A percentile compares a stretch with the other conserved stretches of the same genome.
These are phyloP conservation scores for Psilocybe cyanescens DNA, from an alignment of 768 basidiomycete species.

Conservation along the genomic window DNA sequence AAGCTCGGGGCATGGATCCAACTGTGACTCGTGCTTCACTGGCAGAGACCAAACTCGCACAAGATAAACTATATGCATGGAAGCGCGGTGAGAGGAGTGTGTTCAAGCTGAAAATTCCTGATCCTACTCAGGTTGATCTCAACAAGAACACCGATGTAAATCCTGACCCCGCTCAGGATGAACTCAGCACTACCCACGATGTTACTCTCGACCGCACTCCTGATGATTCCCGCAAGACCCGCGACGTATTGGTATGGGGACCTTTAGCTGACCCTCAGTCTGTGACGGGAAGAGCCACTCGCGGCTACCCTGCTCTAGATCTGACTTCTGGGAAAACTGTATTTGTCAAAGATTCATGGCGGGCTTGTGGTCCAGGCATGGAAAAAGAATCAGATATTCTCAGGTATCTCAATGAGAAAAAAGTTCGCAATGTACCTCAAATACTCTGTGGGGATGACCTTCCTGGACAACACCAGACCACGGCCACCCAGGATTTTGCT, in stretches of 20 bases:
- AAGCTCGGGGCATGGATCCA: slow-evolving; percentile 29
- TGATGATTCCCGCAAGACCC: not conserved
- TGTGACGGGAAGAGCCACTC: slow-evolving; percentile 25
- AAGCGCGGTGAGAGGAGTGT: not conserved
- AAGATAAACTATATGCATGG: slow-evolving; percentile 8
- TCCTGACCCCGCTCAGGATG: too few relatives aligned
- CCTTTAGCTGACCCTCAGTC: slow-evolving; percentile 17
- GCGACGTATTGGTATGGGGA: slow-evolving; percentile 21
- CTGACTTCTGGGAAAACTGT: slow-evolving; percentile 9
- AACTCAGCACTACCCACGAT: too few relatives aligned
- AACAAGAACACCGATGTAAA: not conserved
- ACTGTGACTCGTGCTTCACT: slow-evolving; percentile 23
- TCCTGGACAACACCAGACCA: slow-evolving; percentile 8
- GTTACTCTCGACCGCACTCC: too few relatives aligned
- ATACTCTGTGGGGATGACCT: slow-evolving; percentile 34
- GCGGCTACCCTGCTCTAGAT: slow-evolving; percentile 24
- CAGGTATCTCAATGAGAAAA: slow-evolving; percentile 14
- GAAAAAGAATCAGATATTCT: slow-evolving; percentile 26
- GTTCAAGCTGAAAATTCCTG: not conserved
- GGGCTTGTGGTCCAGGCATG: slow-evolving; percentile 9
- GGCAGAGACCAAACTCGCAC: slow-evolving; percentile 10
- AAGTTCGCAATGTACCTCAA: slow-evolving; percentile 27
- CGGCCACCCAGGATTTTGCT: slow-evolving; percentile 14
- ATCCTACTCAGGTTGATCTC: slow-evolving; percentile 13
- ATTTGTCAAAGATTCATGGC: slow-evolving; percentile 37